Base-by-base conservation (phyloP, 2,329 filamentous ascomycete species). In the Pezicula carpinea region DNA sequence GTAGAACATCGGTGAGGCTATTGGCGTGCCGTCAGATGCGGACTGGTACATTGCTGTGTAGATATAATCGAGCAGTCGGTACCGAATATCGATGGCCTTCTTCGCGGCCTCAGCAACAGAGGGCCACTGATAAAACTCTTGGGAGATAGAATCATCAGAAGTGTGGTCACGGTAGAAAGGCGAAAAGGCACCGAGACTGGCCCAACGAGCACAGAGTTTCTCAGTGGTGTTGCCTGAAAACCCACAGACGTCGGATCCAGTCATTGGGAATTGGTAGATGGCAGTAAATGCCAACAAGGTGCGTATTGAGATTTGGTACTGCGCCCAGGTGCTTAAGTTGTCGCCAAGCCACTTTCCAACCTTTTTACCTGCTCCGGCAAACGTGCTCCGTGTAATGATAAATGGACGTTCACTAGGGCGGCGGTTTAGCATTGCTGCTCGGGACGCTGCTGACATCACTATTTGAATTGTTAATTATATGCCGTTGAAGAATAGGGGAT, bases 101-200 rank as follows among this genome's bases (percentile, higher is more conserved):
- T 75, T 76, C 0, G 85, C 85, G 0, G 84, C 82, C 7, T 74
- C 67, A 0, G 84, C 72, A 5, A 87, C 84, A 1, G 70, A 66
- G 0, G 72, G 67, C 82, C 84, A 90, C 39, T 71, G 76, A 65
- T 90, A 92, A 63, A 87, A 85, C 61, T 90, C 87, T 59, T 90
- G 87, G 1, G 71, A 62, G n/a, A 76, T 70, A 3, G 65, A 64
- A 26, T 65, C 68, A 54, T 59, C 41, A 60, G 36, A 77, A 35
- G 74, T 84, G 68, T 91, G 87, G 64, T 89, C 83, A 51, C 87
- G 82, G 69, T 82, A 89, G 70, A 91, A 90, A 1, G 85, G 82
- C 32, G 77, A 74, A 70, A 90, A 89, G 7, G 85, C 85, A 14
- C 85, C 85, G 0, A 89, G 74, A 21, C 77, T 75, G 1, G 84